A percentile compares a stretch with the other conserved stretches of the same genome.
Conservation (phyloP, 129 eudicot genomes). For the Lactuca saligna region DNA sequence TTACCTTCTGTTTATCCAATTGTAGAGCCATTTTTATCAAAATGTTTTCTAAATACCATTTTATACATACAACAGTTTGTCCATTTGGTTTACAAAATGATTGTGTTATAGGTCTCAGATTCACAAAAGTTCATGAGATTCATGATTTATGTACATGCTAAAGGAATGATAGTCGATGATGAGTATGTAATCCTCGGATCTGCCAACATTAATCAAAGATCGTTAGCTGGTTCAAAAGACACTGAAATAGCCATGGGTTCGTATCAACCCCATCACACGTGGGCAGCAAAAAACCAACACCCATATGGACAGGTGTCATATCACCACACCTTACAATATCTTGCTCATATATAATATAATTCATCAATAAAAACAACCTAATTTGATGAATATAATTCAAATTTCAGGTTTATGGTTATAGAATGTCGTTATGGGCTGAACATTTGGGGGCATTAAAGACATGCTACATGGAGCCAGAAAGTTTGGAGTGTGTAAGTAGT, state of each 20-base stretch:
- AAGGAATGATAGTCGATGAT: conserved; percentile 96
- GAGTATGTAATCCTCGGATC: conserved; percentile 92
- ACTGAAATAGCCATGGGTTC: conserved; percentile 98
- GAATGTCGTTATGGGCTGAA: conserved; percentile 93
- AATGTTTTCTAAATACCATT: no score
- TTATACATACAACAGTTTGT: no score
- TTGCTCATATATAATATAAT: no score
- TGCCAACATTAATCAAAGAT: conserved; percentile 91
- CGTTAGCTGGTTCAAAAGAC: conserved; percentile 95
- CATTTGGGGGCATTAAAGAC: conserved; percentile 58
- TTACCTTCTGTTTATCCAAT: background rate
- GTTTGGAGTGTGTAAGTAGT: conserved; percentile 58
- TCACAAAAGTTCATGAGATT: conserved; percentile 67
- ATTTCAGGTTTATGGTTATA: conserved; percentile 70
- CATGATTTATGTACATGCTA: conserved; percentile 95
- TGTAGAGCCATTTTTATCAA: no score
- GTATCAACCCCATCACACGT: conserved; percentile 83
- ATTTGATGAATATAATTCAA: no score
- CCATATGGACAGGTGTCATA: conserved; percentile 76
- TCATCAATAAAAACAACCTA: no score
- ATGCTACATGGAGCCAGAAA: conserved; percentile 49
- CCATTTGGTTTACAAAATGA: background rate
- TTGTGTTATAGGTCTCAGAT: conserved; percentile 53
- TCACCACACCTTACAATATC: no score
- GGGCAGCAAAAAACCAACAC: conserved; percentile 57